phyloP scores from a whole-genome alignment of 2,329 filamentous ascomycete species.

The Aspergillus transmontanensis region DNA sequence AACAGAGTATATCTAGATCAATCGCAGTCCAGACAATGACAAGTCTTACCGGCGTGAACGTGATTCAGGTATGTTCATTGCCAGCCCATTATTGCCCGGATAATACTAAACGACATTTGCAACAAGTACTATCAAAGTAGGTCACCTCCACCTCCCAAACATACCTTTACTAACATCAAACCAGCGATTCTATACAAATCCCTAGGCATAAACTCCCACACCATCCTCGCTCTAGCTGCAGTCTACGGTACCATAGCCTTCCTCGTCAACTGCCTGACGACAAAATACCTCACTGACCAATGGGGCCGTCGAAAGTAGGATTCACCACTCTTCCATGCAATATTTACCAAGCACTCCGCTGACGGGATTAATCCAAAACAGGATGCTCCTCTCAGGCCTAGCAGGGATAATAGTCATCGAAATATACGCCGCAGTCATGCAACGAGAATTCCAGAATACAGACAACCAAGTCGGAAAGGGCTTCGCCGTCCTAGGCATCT shows the following conservation, averaged over 20 bases:
- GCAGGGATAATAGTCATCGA: constrained; percentile 57
- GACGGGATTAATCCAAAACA: constrained; percentile 22
- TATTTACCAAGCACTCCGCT: neutral
- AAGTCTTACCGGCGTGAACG: constrained; percentile 59
- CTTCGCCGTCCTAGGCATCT: constrained; percentile 62
- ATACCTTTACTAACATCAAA: constrained; percentile 34
- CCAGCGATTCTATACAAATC: constrained; percentile 58
- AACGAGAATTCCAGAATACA: constrained; percentile 58
- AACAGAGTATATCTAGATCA: constrained; percentile 35
- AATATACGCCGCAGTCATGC: constrained; percentile 63
- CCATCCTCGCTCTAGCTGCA: constrained; percentile 56
- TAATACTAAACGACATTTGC: neutral
- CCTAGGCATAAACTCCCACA: constrained; percentile 53
- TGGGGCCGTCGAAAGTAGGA: constrained; percentile 60
- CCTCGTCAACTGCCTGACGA: constrained; percentile 54
- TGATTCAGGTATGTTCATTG: constrained; percentile 49
- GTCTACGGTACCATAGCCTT: constrained; percentile 60
- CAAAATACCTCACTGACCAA: constrained; percentile 56
- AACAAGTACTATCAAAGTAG: constrained; percentile 37
- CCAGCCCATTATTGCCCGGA: neutral
- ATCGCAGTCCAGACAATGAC: constrained; percentile 63
- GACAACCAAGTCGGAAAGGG: constrained; percentile 60
- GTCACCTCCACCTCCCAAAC: constrained; percentile 8
- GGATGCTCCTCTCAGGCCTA: constrained; percentile 60
- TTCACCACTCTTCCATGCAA: neutral